Evolutionary conservation across 352 stramenopile genomes (phyloP).

Genomic region (Phytophthora europaea): DNA sequence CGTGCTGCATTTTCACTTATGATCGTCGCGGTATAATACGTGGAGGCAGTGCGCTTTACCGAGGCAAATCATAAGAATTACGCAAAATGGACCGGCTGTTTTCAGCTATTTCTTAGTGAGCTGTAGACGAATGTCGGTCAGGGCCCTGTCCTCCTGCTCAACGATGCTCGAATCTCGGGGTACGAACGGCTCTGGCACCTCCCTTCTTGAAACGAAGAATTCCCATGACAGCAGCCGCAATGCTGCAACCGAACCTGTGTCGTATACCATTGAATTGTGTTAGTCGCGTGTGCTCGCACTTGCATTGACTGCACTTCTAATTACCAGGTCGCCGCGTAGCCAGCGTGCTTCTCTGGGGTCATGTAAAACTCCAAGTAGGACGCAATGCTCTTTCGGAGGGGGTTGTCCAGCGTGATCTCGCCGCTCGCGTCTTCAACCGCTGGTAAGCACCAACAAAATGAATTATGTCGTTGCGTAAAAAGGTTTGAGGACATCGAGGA

Average conservation of each 20-base stretch:
- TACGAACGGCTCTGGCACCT: conserved; percentile 16
- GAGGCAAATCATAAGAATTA: conserved; percentile 34
- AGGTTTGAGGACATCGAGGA: not conserved
- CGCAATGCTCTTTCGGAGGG: conserved; percentile 77
- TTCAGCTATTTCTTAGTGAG: conserved; percentile 20
- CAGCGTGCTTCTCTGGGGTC: conserved; percentile 87
- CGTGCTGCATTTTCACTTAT: conserved; percentile 41
- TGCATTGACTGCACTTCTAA: conserved; percentile 1
- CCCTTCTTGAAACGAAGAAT: conserved; percentile 76
- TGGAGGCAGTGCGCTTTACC: conserved; percentile 23
- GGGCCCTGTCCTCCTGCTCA: conserved; percentile 9
- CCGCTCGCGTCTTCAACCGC: conserved; percentile 45
- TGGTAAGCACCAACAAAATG: conserved; percentile 27
- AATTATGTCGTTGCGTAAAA: not conserved
- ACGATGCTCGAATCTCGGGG: conserved; percentile 32
- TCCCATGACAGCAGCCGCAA: conserved; percentile 75
- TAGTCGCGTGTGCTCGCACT: not conserved
- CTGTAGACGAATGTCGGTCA: conserved; percentile 23
- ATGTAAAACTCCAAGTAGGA: conserved; percentile 93
- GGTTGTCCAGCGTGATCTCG: conserved; percentile 59
- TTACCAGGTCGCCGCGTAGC: conserved; percentile 88
- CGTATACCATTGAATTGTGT: not conserved
- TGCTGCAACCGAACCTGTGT: conserved; percentile 81
- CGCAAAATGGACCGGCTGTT: conserved; percentile 25
- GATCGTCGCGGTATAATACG: conserved; percentile 10